Evolutionary conservation across 495 filamentous ascomycete species (phyloP), one percentile per base, ranked within the genome.

Genomic region (Pseudomonodictys pantanalensis): DNA sequence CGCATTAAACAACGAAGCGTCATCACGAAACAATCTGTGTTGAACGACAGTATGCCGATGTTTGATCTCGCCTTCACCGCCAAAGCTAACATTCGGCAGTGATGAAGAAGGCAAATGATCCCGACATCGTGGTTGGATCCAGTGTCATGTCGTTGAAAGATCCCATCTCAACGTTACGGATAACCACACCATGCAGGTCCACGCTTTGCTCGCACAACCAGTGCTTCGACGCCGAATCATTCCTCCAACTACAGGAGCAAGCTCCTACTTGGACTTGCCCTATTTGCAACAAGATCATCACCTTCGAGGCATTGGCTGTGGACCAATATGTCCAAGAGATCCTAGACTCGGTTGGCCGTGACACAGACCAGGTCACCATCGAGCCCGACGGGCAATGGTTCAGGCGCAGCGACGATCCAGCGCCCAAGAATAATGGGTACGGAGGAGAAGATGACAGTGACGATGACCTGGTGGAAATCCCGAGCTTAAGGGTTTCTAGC

Each of bases 271-370:
- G 93, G 93, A 77, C 83, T 20, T 98, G 93, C 66, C 93, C 93
- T 7, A 86, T 96, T 24, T 98, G 93, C 74, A 90, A 85, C 69
- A 95, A 96, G 64, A 73, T 83, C 0, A 84, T 90, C 8, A 82
- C 83, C 8, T 98, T 91, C 68, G 87, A 92, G 41, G 84, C 80
- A 26, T 70, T 98, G 29, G 88, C 89, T 26, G 83, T 96, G 39
- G 93, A 98, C 66, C 87, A 93, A 85, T 98, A 97, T 68, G 91
- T 96, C 22, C 80, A 87, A 64, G 87, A 93, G 44, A 97, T 98
- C 51, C 78, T 98, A 5, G 73, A 79, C 25, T 78, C 77, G 12
- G 95, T 91, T 0, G 73, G 86, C 0, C 76, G 78, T 20, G 81
- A 81, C 1, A 78, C 86, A 2, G 89, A 95, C 30, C 89, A 95